Evolutionary conservation across 2,329 filamentous ascomycete genomes (phyloP).

Genomic region (Colletotrichum magnum): DNA sequence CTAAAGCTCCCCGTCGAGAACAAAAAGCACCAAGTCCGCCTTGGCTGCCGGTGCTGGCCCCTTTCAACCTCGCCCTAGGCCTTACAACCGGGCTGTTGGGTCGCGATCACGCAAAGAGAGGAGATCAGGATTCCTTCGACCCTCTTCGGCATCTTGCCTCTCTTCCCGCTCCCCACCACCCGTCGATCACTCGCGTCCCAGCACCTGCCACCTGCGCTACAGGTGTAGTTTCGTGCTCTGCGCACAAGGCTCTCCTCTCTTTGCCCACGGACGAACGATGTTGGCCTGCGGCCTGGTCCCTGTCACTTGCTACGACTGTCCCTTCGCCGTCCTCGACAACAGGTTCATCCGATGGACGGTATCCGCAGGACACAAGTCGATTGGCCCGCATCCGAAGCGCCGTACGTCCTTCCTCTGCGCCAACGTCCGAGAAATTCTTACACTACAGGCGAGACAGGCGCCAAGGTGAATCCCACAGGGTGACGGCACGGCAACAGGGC

Average conservation of each 20-base stretch:
- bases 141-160: background rate
- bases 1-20: constrained; percentile 10
- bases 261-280: too few species aligned
- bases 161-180: constrained; percentile 27
- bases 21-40: constrained; percentile 16
- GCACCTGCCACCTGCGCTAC: too few species aligned
- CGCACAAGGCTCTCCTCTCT: too few species aligned
- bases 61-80: constrained; percentile 17
- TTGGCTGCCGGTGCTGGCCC: constrained; percentile 14
- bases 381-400: constrained; percentile 5
- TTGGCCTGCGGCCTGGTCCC: too few species aligned
- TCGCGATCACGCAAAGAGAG: constrained; percentile 21
- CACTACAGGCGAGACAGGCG: background rate
- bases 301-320: too few species aligned
- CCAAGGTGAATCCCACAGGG: constrained; percentile 6
- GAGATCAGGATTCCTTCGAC: constrained; percentile 9
- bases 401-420: background rate
- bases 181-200: constrained; percentile 7
- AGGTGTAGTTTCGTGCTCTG: too few species aligned
- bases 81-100: constrained; percentile 26
- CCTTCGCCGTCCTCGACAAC: too few species aligned
- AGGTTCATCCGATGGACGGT: background rate
- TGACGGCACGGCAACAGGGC: constrained; percentile 11
- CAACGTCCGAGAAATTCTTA: background rate
- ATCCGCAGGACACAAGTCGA: background rate